A percentile compares a stretch with the other conserved stretches of the same genome.
Evolutionary conservation across 345 rosid species (phyloP).

Genomic region (Salix suchowensis): DNA sequence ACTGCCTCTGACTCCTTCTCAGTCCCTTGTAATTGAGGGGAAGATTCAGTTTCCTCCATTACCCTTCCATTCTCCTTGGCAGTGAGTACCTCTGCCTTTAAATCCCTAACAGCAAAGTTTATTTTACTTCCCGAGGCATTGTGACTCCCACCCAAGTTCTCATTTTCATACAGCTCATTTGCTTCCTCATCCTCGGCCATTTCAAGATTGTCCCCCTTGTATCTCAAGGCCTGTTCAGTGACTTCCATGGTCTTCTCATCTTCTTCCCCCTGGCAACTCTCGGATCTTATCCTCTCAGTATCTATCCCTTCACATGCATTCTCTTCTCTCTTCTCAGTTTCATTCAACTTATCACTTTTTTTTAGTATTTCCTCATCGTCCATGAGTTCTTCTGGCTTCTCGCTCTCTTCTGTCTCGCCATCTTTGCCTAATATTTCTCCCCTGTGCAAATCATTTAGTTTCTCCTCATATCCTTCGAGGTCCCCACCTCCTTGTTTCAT

Average conservation of each 20-base stretch:
- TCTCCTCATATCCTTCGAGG: constrained; percentile 23
- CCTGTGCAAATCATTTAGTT: constrained; percentile 8
- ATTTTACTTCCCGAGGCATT: constrained; percentile 21
- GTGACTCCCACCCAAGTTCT: constrained; percentile 18
- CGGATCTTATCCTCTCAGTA: constrained; percentile 20
- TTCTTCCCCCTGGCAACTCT: constrained; percentile 33
- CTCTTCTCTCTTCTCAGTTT: constrained; percentile 3
- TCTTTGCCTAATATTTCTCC: constrained; percentile 13
- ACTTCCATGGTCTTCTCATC: constrained; percentile 21
- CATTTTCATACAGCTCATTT: constrained; percentile 18
- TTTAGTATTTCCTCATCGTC: constrained; percentile 14
- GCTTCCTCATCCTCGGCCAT: constrained; percentile 25
- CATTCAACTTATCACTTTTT: constrained; percentile 9
- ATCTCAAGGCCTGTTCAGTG: constrained; percentile 23
- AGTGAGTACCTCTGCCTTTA: constrained; percentile 17
- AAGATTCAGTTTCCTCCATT: constrained; percentile 27
- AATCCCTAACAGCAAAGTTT: constrained; percentile 19
- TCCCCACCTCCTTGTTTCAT: constrained; percentile 13
- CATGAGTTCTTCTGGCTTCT: constrained; percentile 7
- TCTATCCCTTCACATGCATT: neutral
- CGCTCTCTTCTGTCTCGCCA: constrained; percentile 8
- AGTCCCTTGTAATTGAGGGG: constrained; percentile 30
- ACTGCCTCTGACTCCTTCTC: constrained; percentile 33
- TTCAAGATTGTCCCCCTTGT: constrained; percentile 17
- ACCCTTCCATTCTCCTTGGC: constrained; percentile 24